Evolutionary conservation across 345 rosid genomes (phyloP).

Genomic region (Balakata baccata): DNA sequence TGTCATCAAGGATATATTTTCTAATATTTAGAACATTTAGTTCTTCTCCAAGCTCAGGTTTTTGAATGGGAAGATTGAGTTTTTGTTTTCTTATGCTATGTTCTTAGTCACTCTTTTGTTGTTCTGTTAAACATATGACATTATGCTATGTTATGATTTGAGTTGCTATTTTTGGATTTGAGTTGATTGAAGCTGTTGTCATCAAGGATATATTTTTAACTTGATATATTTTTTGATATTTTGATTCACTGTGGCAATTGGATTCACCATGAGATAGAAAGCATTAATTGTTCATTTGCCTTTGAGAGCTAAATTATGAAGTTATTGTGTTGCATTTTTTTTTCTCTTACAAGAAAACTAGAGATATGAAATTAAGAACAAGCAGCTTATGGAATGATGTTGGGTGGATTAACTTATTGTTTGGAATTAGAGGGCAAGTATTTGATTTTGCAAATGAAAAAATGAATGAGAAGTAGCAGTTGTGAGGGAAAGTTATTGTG

Average conservation of each 20-base stretch:
- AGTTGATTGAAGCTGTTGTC: not conserved
- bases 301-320: not conserved
- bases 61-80: not conserved
- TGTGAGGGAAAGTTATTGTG: too few species aligned
- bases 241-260: not conserved
- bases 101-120: not conserved
- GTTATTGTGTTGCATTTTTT: too few species aligned
- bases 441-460: too few species aligned
- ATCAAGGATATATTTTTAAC: not conserved
- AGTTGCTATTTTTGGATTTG: constrained; percentile 1
- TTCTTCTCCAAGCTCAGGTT: not conserved
- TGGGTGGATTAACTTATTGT: too few species aligned
- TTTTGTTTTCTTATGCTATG: not conserved
- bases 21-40: not conserved
- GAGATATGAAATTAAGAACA: not conserved
- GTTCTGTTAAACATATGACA: not conserved
- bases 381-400: too few species aligned
- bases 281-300: not conserved
- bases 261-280: not conserved
- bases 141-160: not conserved
- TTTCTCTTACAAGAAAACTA: too few species aligned
- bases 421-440: too few species aligned
- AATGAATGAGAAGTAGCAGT: too few species aligned
- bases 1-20: not conserved
- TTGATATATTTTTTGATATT: not conserved